Evolutionary conservation across 2,329 filamentous ascomycete genomes (phyloP).

Genomic region (Colletotrichum orchidophilum): DNA sequence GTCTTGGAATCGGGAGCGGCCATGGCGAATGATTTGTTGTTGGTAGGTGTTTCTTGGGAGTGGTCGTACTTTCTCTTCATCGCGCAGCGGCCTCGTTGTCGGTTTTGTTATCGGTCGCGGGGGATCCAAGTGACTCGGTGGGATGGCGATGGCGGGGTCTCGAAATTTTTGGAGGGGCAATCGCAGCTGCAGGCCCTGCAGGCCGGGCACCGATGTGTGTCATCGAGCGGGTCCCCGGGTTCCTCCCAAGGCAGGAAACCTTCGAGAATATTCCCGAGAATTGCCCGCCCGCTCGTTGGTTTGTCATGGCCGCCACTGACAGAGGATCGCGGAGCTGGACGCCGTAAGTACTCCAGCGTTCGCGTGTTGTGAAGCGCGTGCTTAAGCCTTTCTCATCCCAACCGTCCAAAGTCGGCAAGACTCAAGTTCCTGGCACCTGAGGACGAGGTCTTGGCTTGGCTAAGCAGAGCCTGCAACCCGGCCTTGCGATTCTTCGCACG

Average conservation of each 20-base stretch:
- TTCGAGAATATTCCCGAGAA: conserved; percentile 36
- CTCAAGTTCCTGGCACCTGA: conserved; percentile 53
- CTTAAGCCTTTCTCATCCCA: conserved; percentile 36
- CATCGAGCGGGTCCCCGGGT: conserved; percentile 29
- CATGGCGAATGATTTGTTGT: conserved; percentile 47
- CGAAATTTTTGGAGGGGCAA: conserved; percentile 40
- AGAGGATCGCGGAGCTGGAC: neutral
- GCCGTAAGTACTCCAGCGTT: neutral
- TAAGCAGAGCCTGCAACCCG: conserved; percentile 72
- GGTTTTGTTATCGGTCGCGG: conserved; percentile 25
- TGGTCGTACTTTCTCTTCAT: neutral
- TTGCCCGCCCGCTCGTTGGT: conserved; percentile 17
- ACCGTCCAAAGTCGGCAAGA: conserved; percentile 64
- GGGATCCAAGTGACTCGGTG: conserved; percentile 23
- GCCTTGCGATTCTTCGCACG: conserved; percentile 72
- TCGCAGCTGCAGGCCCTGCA: conserved; percentile 30
- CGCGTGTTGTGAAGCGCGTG: neutral
- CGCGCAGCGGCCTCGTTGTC: neutral
- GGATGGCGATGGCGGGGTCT: conserved; percentile 35
- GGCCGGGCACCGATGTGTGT: conserved; percentile 24
- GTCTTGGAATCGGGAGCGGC: conserved; percentile 49
- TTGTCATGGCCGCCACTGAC: conserved; percentile 2
- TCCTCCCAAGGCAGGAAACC: conserved; percentile 10
- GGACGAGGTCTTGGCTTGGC: conserved; percentile 55
- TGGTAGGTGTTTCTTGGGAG: neutral